Conservation (phyloP, 1,284 basidiomycete genomes). For the Inonotus hispidus region DNA sequence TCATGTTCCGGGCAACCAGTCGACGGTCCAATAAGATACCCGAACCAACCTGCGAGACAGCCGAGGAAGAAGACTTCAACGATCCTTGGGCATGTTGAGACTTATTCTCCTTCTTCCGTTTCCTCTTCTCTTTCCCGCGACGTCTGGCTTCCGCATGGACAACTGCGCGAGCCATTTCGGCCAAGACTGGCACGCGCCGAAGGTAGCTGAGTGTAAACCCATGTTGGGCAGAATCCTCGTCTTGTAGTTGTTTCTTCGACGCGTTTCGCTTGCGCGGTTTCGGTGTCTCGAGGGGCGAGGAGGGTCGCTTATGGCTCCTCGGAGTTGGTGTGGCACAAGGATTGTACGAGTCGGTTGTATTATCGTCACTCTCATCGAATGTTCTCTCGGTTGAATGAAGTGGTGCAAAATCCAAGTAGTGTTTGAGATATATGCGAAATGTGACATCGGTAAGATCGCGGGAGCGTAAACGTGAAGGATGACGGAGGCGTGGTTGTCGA, state of each 20-base stretch:
- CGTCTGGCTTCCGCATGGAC: slow-evolving; percentile 52
- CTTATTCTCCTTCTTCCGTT: slow-evolving; percentile 27
- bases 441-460: slow-evolving; percentile 60
- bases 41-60: neutral
- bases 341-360: neutral
- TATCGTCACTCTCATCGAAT: slow-evolving; percentile 1
- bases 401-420: slow-evolving; percentile 59
- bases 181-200: slow-evolving; percentile 65
- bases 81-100: neutral
- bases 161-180: slow-evolving; percentile 53
- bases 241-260: slow-evolving; percentile 22
- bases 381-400: slow-evolving; percentile 16
- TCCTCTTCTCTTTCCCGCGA: slow-evolving; percentile 40
- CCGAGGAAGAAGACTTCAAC: neutral
- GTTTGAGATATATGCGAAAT: slow-evolving; percentile 68
- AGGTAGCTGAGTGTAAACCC: slow-evolving; percentile 70
- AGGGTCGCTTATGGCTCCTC: neutral
- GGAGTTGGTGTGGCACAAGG: slow-evolving; percentile 4
- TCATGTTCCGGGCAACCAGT: slow-evolving; percentile 37
- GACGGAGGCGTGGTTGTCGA: slow-evolving; percentile 44
- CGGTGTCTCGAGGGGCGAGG: neutral
- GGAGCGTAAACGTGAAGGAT: slow-evolving; percentile 60
- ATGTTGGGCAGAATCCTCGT: slow-evolving; percentile 21
- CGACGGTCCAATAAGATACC: neutral
- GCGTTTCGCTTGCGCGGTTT: neutral